Conservation (phyloP, 2,329 filamentous ascomycete species). For the Triangularia setosa region DNA sequence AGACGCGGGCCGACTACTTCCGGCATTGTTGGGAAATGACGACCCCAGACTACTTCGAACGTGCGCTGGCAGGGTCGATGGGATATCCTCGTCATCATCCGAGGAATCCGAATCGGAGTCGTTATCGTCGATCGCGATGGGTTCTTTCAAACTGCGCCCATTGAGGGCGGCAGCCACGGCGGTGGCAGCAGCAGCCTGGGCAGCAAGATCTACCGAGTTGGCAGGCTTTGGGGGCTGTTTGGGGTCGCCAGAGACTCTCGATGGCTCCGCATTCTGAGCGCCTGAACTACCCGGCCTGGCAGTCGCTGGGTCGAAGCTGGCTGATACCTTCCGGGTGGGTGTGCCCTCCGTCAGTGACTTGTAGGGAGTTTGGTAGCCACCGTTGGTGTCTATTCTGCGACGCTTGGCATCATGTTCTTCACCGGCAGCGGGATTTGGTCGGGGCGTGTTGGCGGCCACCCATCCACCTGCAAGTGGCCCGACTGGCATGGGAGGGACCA, state of each 20-base stretch:
- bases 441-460: constrained; percentile 22
- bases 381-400: constrained; percentile 21
- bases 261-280: neutral
- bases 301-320: constrained; percentile 15
- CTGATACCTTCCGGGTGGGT: constrained; percentile 19
- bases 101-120: constrained; percentile 30
- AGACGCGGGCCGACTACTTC: neutral
- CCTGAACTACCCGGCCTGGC: neutral
- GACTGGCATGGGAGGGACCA: neutral
- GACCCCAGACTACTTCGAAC: constrained; percentile 28
- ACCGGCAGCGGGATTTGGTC: constrained; percentile 5
- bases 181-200: neutral
- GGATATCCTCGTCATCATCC: constrained; percentile 34
- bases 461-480: constrained; percentile 15
- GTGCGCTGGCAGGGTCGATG: constrained; percentile 31
- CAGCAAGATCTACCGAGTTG: neutral
- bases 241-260: no score
- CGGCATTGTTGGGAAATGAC: neutral
- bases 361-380: constrained; percentile 19
- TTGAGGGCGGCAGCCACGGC: neutral
- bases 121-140: constrained; percentile 20
- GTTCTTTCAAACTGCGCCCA: neutral
- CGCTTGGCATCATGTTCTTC: constrained; percentile 29
- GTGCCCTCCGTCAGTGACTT: constrained; percentile 14
- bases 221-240: neutral